Base-by-base conservation (phyloP, 176 grass and related monocot genomes). In the Carex myosuroides region DNA sequence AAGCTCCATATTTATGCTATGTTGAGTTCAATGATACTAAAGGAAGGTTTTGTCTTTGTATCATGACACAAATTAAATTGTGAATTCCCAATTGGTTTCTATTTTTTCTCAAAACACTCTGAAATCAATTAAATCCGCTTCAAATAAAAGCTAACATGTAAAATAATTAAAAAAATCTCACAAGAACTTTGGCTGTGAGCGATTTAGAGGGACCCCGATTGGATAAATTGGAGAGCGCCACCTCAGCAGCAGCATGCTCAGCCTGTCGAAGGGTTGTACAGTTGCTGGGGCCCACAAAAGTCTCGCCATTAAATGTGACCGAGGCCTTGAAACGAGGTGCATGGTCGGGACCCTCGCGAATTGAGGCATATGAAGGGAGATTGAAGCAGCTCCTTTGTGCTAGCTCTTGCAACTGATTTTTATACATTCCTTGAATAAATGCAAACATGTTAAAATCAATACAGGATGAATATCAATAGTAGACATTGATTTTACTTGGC, bases 311-410 rank as follows among this genome's bases (percentile, higher is more conserved):
- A 86, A 97, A 97, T 81, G 89, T 92, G 66, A 97, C 94, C 14
- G 88, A 88, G 29, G 92, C 94, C 11, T 86, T 90, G 92, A 97
- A 97, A 18, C 94, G 88, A n/a, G 94, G 94, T 30, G 92, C 92
- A 79, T 97, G 94, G 85, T 97, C 94, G 13, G 94, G 94, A 0
- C 94, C 94, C 59, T 97, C 90, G 2, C 92, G 81, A 39, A 86
- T 89, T 84, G 90, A 92, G 53, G 88, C 86, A 85, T 97, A 97
- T 60, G 94, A 89, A 56, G 94, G 92, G 66, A 94, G 87, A 75
- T 83, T 92, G 90, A 97, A 97, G 88, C 94, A 97, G 90, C 94
- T 97, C 85, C 94, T 86, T 88, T 97, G 94, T 66, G 94, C 94
- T 80, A 97, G 88, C 87, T 97, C 94, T 89, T 97, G 94, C 35